Conservation (phyloP, 2,329 filamentous ascomycete species). For the Botrytis fragariae region DNA sequence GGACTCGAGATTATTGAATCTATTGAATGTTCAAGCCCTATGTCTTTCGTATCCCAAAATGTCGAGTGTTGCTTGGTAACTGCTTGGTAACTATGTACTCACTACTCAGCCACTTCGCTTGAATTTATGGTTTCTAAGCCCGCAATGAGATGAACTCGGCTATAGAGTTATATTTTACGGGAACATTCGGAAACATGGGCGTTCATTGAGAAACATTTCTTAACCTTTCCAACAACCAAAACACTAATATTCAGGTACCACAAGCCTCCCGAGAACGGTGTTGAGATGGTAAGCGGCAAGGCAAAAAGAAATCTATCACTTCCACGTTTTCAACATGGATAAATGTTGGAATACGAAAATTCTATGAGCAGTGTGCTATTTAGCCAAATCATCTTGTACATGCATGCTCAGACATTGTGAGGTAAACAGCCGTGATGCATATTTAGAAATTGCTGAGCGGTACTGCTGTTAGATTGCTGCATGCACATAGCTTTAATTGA, state of each 20-base stretch:
- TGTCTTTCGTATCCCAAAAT: constrained; percentile 11
- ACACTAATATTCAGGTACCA: constrained; percentile 1
- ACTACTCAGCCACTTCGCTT: constrained; percentile 7
- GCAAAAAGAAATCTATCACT: constrained; percentile 7
- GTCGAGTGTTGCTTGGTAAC: neutral
- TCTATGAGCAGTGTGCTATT: neutral
- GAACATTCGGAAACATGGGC: neutral
- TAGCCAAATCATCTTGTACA: constrained; percentile 5
- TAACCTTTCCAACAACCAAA: neutral
- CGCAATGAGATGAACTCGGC: constrained; percentile 10
- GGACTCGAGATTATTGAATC: neutral
- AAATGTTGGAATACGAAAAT: neutral
- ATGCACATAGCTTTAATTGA: constrained; percentile 10
- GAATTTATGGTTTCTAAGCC: neutral
- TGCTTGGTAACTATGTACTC: neutral
- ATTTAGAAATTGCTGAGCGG: constrained; percentile 5
- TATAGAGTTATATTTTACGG: neutral
- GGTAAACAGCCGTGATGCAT: constrained; percentile 4
- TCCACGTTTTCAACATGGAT: constrained; percentile 15
- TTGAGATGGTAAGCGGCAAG: constrained; percentile 1
- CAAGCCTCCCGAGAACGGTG: constrained; percentile 8
- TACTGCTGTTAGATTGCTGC: neutral
- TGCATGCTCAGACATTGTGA: constrained; percentile 1
- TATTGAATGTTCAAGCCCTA: constrained; percentile 12
- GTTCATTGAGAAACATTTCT: constrained; percentile 1